Conservation (phyloP, 1,284 basidiomycete genomes). For the Trametes polyzona region DNA sequence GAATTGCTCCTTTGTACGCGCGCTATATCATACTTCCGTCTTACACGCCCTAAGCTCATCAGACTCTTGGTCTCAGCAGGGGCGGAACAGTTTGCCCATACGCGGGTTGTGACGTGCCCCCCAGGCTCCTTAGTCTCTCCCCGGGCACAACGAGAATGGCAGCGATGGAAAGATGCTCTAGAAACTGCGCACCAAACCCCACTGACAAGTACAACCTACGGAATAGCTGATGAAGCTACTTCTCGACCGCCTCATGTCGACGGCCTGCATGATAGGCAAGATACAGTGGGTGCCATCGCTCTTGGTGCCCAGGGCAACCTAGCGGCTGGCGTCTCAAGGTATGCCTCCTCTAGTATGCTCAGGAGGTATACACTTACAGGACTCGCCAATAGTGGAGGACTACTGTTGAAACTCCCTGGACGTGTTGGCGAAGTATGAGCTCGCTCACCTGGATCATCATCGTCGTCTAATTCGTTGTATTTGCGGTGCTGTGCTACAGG, state of each 20-base stretch:
- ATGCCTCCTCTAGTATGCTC: not conserved
- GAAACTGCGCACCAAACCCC: slow-evolving; percentile 18
- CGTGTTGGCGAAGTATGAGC: slow-evolving; percentile 66
- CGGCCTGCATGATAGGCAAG: slow-evolving; percentile 50
- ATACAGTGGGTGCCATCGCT: slow-evolving; percentile 76
- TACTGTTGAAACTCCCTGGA: slow-evolving; percentile 72
- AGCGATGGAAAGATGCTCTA: slow-evolving; percentile 56
- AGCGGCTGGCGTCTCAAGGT: slow-evolving; percentile 80
- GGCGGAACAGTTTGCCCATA: slow-evolving; percentile 51
- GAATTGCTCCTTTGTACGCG: slow-evolving; percentile 67
- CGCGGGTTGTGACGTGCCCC: slow-evolving; percentile 40
- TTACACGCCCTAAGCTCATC: not conserved
- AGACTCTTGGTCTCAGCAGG: slow-evolving; percentile 57
- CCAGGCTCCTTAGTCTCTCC: slow-evolving; percentile 51
- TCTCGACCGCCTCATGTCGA: not conserved
- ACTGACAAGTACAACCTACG: too few relatives aligned
- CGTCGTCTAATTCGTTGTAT: not conserved
- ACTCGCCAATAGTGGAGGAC: slow-evolving; percentile 57
- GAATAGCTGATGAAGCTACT: not conserved
- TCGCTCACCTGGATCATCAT: not conserved
- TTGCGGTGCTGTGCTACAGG: slow-evolving; percentile 42
- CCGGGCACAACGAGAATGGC: slow-evolving; percentile 58
- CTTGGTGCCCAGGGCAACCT: slow-evolving; percentile 48
- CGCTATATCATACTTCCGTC: too few relatives aligned
- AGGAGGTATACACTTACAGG: not conserved